Base-by-base conservation (phyloP, 495 filamentous ascomycete genomes). In the Penicillium pulvis region DNA sequence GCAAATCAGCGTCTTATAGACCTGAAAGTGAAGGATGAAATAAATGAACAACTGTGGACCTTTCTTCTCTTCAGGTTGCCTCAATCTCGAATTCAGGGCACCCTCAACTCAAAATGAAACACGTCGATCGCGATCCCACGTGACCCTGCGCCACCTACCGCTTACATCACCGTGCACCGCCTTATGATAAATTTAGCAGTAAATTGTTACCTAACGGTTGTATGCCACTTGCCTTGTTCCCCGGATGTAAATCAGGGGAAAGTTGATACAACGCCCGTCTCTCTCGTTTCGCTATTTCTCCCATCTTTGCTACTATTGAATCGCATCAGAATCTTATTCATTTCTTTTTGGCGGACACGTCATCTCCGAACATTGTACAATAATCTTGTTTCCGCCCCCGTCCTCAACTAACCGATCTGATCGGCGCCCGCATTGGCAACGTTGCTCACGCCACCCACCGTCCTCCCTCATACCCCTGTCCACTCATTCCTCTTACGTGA, bases 121-220 rank as follows among this genome's bases (percentile, higher is more conserved):
- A 65, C 62, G 55, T 59, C 11, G 44, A 56, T 55, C 56, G 47
- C 53, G 53, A 43, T 35, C 35, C 45, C 55, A 64, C 54, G 57
- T 64, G 59, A 46, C 6, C 16, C 20, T 57, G 39, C 57, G 53
- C 54, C 46, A 53, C 36, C 30, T 23, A 23, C 20, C 4, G 41
- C 42, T 64, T 60, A 66, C 56, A 55, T 67, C 57, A 65, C 42
- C 59, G 52, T 41, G 63, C 63, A 66, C 56, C 58, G 61, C 58
- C 58, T 47, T 26, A 7, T 6, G 28, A 46, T 51, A 59, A 64
- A 55, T 55, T 62, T 56, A 62, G 54, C 43, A 46, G 17, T 23
- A 24, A 23, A 46, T 24, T 24, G 43, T 23, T 24, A 24, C 43
- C 19, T 46, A 20, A 46, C 43, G 23, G 19, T 14, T 46, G 19